phyloP scores from a whole-genome alignment of 2,329 filamentous ascomycete genomes.

The Curvularia sp. region DNA sequence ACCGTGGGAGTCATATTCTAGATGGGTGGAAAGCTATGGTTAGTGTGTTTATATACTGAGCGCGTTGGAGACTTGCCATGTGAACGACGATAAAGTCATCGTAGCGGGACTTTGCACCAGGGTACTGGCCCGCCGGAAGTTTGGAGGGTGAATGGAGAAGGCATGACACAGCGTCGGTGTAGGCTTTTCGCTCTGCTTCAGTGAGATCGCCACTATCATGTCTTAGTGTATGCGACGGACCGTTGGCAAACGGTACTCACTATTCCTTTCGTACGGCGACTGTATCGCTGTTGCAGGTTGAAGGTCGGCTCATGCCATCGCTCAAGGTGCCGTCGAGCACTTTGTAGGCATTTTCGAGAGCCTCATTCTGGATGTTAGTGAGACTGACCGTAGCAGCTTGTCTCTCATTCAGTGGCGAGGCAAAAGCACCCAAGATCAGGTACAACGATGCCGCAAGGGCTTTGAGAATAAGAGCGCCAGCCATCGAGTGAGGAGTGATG shows the following conservation, averaged over 20 bases:
- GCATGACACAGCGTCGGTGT: slow-evolving; percentile 46
- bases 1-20: slow-evolving; percentile 33
- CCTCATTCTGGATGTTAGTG: slow-evolving; percentile 38
- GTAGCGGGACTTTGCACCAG: slow-evolving; percentile 44
- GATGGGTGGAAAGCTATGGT: not conserved
- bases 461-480: slow-evolving; percentile 27
- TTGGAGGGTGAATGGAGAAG: slow-evolving; percentile 39
- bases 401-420: slow-evolving; percentile 31
- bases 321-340: slow-evolving; percentile 40
- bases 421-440: slow-evolving; percentile 28
- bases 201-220: slow-evolving; percentile 35
- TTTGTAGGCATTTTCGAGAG: slow-evolving; percentile 38
- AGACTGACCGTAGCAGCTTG: slow-evolving; percentile 30
- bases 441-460: slow-evolving; percentile 34
- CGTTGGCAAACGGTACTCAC: slow-evolving; percentile 33
- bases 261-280: slow-evolving; percentile 56
- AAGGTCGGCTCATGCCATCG: slow-evolving; percentile 35
- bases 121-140: slow-evolving; percentile 35
- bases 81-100: slow-evolving; percentile 48
- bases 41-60: not conserved
- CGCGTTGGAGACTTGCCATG: slow-evolving; percentile 17
- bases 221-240: slow-evolving; percentile 1
- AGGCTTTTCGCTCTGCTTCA: slow-evolving; percentile 42
- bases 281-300: slow-evolving; percentile 51
- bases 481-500: slow-evolving; percentile 26